phyloP scores from a whole-genome alignment of 306 rosid genomes.

The Vigna unguiculata region DNA sequence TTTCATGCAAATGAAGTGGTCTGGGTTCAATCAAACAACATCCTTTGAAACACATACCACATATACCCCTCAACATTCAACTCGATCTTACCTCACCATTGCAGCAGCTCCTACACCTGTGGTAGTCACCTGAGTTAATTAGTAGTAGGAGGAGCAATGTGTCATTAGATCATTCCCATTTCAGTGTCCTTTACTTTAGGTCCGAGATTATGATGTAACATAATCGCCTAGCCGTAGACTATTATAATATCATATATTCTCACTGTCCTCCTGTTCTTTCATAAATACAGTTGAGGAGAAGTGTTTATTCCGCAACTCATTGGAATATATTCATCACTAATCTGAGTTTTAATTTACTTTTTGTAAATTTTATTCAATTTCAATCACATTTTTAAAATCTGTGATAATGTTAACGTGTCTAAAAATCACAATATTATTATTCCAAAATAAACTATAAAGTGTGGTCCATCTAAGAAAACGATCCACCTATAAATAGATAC shows the following conservation, averaged over 20 bases:
- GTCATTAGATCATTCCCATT: neutral
- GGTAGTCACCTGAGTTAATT: slow-evolving; percentile 47
- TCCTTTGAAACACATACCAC: neutral
- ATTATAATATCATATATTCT: neutral
- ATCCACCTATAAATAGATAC: neutral
- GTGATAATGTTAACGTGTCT: neutral
- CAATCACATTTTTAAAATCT: no score
- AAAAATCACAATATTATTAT: neutral
- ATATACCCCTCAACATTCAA: slow-evolving; percentile 27
- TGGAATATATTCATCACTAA: no score
- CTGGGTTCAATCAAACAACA: slow-evolving; percentile 39
- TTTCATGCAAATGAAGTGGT: slow-evolving; percentile 82
- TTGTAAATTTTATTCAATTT: no score
- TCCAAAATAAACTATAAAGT: neutral
- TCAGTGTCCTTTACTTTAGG: slow-evolving; percentile 32
- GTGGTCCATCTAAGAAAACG: no score
- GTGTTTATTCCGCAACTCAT: neutral
- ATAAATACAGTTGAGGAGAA: neutral
- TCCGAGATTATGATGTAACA: slow-evolving; percentile 9
- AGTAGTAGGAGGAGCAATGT: slow-evolving; percentile 9
- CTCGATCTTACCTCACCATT: slow-evolving; percentile 38
- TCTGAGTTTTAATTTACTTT: no score
- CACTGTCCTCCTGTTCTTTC: neutral
- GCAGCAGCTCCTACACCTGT: slow-evolving; percentile 46
- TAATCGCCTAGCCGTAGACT: slow-evolving; percentile 8